Conservation (phyloP, 805 yeast genomes). For the Saturnispora silvae region DNA sequence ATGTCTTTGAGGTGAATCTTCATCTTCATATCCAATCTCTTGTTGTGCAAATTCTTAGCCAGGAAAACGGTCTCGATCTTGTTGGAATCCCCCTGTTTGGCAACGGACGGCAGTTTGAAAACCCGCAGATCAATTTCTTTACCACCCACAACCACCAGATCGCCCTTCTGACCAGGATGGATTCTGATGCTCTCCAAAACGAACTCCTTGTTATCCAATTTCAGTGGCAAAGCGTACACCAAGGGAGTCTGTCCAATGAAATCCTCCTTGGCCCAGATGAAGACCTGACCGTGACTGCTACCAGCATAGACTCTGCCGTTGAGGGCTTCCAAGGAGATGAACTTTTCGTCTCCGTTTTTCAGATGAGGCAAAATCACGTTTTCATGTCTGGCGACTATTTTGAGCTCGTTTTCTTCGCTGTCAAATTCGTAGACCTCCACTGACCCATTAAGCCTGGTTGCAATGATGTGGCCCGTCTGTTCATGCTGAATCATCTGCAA, state of each 20-base stretch:
- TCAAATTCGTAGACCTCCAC: constrained; percentile 30
- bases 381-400: constrained; percentile 4
- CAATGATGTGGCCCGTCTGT: constrained; percentile 29
- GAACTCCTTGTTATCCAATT: too few relatives aligned
- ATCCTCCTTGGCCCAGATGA: constrained; percentile 12
- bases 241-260: constrained; percentile 20
- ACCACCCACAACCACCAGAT: constrained; percentile 75
- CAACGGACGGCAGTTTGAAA: constrained; percentile 23
- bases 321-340: constrained; percentile 18
- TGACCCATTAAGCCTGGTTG: constrained; percentile 34
- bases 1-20: constrained; percentile 71
- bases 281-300: constrained; percentile 12
- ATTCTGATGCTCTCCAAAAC: constrained; percentile 3
- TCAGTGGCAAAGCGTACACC: constrained; percentile 8
- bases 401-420: constrained; percentile 5
- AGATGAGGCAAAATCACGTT: constrained; percentile 1
- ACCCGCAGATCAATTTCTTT: constrained; percentile 64
- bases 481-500: constrained; percentile 18
- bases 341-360: constrained; percentile 6
- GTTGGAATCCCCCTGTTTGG: constrained; percentile 9
- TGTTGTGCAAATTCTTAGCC: constrained; percentile 78
- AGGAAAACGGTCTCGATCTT: constrained; percentile 37
- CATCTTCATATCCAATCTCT: constrained; percentile 65
- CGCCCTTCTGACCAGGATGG: constrained; percentile 21
- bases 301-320: constrained; percentile 8